These are phyloP conservation scores for Pyropia haitanensis DNA, from an alignment of 23 red algal species.

Conservation along the genomic window DNA sequence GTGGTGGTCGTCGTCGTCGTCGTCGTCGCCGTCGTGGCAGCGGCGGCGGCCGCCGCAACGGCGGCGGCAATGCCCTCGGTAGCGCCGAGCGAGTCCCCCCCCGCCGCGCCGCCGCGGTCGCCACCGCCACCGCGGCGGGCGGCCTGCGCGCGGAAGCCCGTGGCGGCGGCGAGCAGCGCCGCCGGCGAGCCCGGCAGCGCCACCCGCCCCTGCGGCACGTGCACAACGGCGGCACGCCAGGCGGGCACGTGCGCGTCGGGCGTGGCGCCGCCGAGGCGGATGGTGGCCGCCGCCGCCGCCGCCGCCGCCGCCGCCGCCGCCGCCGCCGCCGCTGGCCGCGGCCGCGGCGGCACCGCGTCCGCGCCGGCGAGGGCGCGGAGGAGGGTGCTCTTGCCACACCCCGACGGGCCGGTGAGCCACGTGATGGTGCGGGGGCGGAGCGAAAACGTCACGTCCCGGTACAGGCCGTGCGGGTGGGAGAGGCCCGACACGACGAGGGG, in stretches of 20 bases:
- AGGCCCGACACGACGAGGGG: no score
- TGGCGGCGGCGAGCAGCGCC: slow-evolving; percentile 22
- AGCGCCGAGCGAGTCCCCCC: no score
- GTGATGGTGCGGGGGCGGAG: slow-evolving; percentile 11
- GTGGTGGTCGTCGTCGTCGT: no score
- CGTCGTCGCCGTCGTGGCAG: no score
- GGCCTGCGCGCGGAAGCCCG: not conserved
- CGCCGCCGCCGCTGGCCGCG: no score
- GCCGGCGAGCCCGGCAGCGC: slow-evolving; percentile 16
- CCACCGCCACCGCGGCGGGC: slow-evolving; percentile 1
- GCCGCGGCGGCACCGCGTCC: slow-evolving; percentile 1
- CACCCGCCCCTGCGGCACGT: slow-evolving; percentile 45
- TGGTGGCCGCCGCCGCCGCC: not conserved
- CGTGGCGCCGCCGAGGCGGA: not conserved
- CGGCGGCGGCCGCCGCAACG: no score
- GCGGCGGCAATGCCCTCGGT: no score
- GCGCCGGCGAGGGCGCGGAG: slow-evolving; percentile 51
- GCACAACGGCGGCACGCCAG: slow-evolving; percentile 50
- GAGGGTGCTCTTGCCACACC: slow-evolving; percentile 48
- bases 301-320: no score
- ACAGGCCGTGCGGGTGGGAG: no score
- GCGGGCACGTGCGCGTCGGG: not conserved
- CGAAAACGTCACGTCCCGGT: not conserved
- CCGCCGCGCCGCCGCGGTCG: not conserved
- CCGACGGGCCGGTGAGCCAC: slow-evolving; percentile 50